Base-by-base conservation (phyloP, 805 yeast species). In the Brettanomyces anomalus region DNA sequence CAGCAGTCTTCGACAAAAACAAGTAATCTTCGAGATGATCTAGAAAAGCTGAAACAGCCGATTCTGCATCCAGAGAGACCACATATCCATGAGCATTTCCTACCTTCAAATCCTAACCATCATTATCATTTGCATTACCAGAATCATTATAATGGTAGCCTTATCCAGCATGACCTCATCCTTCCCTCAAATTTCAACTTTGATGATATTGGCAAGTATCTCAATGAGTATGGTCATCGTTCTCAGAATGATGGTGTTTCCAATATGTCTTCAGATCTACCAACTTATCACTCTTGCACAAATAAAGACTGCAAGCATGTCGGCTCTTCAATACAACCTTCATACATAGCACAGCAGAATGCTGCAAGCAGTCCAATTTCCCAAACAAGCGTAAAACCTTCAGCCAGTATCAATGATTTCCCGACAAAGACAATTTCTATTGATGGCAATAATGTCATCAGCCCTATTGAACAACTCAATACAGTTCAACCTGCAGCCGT, bases 121-220 rank as follows among this genome's bases (percentile, higher is more conserved):
- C 60, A 57, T 42, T 60, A 55, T 35, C 64, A 59, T 47, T 45
- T 56, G n/a, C 62, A 57, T 31, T 51, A 55, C 40, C 56, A 56
- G 42, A 60, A 58, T 36, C 47, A 50, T 37, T 33, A 48, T 5
- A 52, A 56, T 36, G 61, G 61, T 24, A 49, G 49, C 20, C 26
- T 47, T 11, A 46, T 57, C 7, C 53, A 57, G 34, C 58, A 55
- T 40, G 60, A 58, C 33, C 50, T 58, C 18, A 58, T 58, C 6
- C 50, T 58, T 15, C 62, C 63, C 15, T 31, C 36, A 6, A 39
- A 39, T 17, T 39, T 39, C 30, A 34, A 15, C 14, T 39, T 39
- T 28, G 32, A 21, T 8, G 31, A 37, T 3, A 28, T 35, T 14
- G 37, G 37, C 7, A 15, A 16, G 16, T 35, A 15, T 15, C 24